Percentiles rank a stretch among this genome's conserved stretches.
Conservation (phyloP, 164 flowering plant genomes). For the Kingdonia uniflora region DNA sequence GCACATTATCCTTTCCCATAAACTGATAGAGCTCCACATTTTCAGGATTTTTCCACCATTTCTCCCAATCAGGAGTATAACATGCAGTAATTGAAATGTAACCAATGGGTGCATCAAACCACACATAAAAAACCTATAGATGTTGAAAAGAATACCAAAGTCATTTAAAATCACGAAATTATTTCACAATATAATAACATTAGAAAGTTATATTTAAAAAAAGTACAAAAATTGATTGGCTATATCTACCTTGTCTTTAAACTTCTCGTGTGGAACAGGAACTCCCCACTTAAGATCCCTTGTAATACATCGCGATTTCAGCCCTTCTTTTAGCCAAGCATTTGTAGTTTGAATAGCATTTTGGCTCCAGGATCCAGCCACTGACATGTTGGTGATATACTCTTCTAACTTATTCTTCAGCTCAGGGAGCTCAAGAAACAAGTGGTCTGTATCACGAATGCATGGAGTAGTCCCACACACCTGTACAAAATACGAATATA, state of each 20-base stretch:
- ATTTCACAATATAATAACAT: no score
- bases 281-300: constrained; percentile 99
- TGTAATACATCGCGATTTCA: constrained; percentile 74
- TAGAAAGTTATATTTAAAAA: no score
- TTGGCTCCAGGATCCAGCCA: constrained; percentile 87
- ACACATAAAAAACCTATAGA: constrained; percentile 89
- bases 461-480: constrained; percentile 56
- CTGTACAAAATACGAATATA: constrained; percentile 19
- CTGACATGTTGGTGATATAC: constrained; percentile 58
- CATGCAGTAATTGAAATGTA: constrained; percentile 84
- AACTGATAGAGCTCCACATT: constrained; percentile 91
- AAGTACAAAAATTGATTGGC: no score
- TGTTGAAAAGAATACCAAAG: neutral
- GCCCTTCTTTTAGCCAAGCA: constrained; percentile 90
- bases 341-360: constrained; percentile 86
- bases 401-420: constrained; percentile 56
- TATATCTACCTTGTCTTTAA: constrained; percentile 58
- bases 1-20: constrained; percentile 99
- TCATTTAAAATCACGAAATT: no score
- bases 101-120: constrained; percentile 99
- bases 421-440: constrained; percentile 86
- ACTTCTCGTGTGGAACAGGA: constrained; percentile 89
- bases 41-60: constrained; percentile 98
- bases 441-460: constrained; percentile 77
- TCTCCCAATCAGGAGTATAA: constrained; percentile 87